Base-by-base conservation (phyloP, 345 rosid genomes). In the Linum tenue region DNA sequence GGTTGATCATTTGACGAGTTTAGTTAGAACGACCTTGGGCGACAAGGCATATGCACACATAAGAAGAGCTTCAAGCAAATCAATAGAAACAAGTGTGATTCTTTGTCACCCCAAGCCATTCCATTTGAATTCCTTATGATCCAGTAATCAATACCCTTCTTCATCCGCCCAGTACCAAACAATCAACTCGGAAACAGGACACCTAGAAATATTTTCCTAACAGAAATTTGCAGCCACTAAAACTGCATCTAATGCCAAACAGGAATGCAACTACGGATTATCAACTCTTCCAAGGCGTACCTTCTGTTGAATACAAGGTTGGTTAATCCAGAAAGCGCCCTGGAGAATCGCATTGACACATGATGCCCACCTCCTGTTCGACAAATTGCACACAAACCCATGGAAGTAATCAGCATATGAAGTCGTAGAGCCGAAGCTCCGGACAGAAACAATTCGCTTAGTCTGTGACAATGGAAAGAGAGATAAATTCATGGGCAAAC, bases 251-350 rank as follows among this genome's bases (percentile, higher is more conserved):
- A 16, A 55, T 9, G 14, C 17, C 44, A 36, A 36, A 3, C 2
- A 58, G 35, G 31, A 55, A 14, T 2, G 2, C 39, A 68, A 9
- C 36, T 22, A 22, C 31, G 31, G 31, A 22, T 22, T 22, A 22
- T 22, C 15, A 44, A 38, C 40, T 3, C 15, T 22, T 15, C 10
- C 38, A 3, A 7, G 55, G 5, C 72, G 55, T 81, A 87, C 98
- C 95, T 85, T 86, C 78, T 82, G 74, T 81, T 89, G 69, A 85
- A 92, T 8, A 92, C 66, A 64, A 92, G 71, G 73, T 80, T 71
- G 60, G 97, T 76, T 72, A 90, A 65, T 71, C 87, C 82, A 38
- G 90, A 83, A 64, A 92, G 65, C 11, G 78, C 74, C 75, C 86
- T 82, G 11, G 87, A 79, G 22, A 80, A 74, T 66, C 82, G 86